These are phyloP conservation scores for Paraurostyla sp. DNA, from an alignment of 73 alveolate species.

Conservation along the genomic window DNA sequence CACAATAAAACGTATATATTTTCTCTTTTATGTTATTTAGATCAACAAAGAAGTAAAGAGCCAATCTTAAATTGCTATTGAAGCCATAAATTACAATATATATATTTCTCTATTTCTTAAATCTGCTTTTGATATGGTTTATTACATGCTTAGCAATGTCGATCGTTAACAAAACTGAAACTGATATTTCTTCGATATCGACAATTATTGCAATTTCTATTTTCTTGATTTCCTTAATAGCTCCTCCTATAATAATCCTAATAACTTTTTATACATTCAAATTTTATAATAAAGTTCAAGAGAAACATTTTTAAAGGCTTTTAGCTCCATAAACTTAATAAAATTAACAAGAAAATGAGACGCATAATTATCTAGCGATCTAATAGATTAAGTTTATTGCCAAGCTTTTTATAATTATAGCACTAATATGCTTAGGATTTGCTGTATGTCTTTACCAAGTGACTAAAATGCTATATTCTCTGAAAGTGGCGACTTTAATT, in stretches of 20 bases:
- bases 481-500: not conserved
- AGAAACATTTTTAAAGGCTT: not conserved
- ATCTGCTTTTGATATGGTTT: not conserved
- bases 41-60: not conserved
- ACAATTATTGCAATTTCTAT: not conserved
- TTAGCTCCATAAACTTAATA: not conserved
- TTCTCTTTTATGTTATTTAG: not conserved
- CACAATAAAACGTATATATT: not conserved
- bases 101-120: not conserved
- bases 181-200: not conserved
- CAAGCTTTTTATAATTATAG: not conserved
- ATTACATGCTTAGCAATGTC: not conserved
- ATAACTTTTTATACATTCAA: not conserved
- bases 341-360: not conserved
- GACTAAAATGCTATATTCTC: not conserved
- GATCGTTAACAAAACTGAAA: not conserved
- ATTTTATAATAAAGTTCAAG: not conserved
- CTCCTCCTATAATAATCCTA: not conserved
- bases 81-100: not conserved
- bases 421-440: not conserved
- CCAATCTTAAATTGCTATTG: not conserved
- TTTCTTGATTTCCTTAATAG: not conserved
- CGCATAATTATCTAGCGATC: not conserved
- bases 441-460: conserved; percentile 11
- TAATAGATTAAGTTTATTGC: not conserved